A percentile compares a stretch with the other conserved stretches of the same genome.
Evolutionary conservation across 2,329 filamentous ascomycete genomes (phyloP).

Genomic region (Aspergillus oerlinghausenensis): DNA sequence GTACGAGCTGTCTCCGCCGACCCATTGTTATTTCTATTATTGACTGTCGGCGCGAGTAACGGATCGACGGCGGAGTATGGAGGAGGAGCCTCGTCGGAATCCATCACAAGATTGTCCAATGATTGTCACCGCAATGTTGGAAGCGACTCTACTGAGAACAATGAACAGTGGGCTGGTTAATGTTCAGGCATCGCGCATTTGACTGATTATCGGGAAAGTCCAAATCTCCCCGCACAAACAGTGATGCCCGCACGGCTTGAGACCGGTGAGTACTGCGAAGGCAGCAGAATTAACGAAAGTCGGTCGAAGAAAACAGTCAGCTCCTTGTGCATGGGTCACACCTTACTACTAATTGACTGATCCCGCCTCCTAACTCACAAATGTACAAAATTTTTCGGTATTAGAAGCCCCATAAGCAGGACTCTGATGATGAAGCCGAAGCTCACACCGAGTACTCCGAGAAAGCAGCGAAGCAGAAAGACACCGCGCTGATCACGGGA

Average conservation of each 20-base stretch:
- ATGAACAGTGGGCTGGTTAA: constrained; percentile 6
- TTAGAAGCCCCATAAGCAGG: neutral
- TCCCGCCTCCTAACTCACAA: neutral
- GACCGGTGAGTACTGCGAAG: constrained; percentile 13
- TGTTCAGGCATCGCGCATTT: constrained; percentile 14
- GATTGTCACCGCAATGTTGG: neutral
- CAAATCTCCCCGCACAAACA: neutral
- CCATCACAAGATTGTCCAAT: constrained; percentile 20
- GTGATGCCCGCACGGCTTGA: neutral
- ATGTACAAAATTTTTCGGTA: neutral
- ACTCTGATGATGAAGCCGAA: constrained; percentile 1
- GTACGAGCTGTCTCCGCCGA: constrained; percentile 9
- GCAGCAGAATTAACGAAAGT: constrained; percentile 28
- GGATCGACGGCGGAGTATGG: constrained; percentile 41
- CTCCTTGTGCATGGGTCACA: neutral
- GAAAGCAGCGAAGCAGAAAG: constrained; percentile 2
- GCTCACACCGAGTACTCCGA: neutral
- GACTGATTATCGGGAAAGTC: neutral
- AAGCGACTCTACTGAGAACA: neutral
- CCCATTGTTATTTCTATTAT: constrained; percentile 13
- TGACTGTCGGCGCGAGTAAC: constrained; percentile 21
- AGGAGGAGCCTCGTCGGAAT: constrained; percentile 38
- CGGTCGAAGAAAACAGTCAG: neutral
- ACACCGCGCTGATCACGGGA: constrained; percentile 15
- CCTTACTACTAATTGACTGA: neutral